Evolutionary conservation across 2,329 filamentous ascomycete genomes (phyloP), one percentile per base, ranked within the genome.

Genomic region (Arachnopeziza araneosa): DNA sequence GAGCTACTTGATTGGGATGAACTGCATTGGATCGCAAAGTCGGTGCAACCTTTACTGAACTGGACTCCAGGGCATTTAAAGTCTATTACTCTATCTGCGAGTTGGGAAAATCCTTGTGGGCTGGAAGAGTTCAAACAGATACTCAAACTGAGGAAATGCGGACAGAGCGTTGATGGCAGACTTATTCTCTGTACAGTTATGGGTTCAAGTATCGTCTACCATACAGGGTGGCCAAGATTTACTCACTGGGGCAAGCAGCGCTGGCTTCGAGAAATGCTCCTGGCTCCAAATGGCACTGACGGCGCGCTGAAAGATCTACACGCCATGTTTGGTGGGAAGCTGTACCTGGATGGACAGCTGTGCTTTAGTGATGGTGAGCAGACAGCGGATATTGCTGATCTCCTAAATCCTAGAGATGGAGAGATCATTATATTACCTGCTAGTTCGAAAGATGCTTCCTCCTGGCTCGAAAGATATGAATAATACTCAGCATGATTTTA

Each of bases 1-100:
- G 69, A 70, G 56, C 49, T 71, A 17, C 59, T 71, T 6, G 69
- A 71, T 57, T 63, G 67, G 21, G 69, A 70, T 56, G 69, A 71
- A 55, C 57, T 71, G 30, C 66, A 70, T 54, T 71, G 69, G 69
- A 60, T 69, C 21, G 52, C 57, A 10, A 55, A 61, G 10, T 64
- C 64, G 14, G 53, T 64, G 12, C 52, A 60, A 52, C 60, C 64
- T 14, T 60, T 70, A 17, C 55, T 50, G 51, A 57, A 62, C 5
- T 63, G 65, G 59, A 55, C 59, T 23, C 53, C 51, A n/a, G 24
- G 64, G 23, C 59, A 60, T 23, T 50, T 69, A 44, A 56, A 64
- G 55, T 63, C 63, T 12, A 70, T 71, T 6, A 65, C 65, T 7
- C 54, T 71, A 3, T 55, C 61, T 48, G 62, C 69, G 1, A 62